A percentile compares a stretch with the other conserved stretches of the same genome.
phyloP scores from a whole-genome alignment of 495 filamentous ascomycete genomes.

The Rhizodiscina lignyota region DNA sequence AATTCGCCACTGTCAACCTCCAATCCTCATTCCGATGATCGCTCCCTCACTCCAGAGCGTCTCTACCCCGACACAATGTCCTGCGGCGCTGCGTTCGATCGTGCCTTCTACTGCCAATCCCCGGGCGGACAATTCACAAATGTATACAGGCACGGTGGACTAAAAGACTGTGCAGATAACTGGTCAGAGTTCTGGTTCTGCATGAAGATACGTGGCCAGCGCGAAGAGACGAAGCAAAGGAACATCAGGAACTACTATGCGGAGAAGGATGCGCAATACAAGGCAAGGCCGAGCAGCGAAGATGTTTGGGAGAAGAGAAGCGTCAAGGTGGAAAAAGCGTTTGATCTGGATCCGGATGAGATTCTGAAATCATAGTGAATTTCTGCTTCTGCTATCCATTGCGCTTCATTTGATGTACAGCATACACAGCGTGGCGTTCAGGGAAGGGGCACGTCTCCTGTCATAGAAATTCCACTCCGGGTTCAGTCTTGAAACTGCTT shows the following conservation, averaged over 20 bases:
- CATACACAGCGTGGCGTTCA: no score
- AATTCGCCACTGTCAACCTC: constrained; percentile 46
- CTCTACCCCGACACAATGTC: constrained; percentile 68
- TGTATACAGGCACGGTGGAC: constrained; percentile 67
- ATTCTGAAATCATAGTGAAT: no score
- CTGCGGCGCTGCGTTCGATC: constrained; percentile 81
- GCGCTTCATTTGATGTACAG: no score
- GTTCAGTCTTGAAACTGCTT: no score
- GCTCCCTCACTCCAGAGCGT: constrained; percentile 29
- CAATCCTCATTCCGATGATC: constrained; percentile 33
- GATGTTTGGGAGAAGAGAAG: constrained; percentile 73
- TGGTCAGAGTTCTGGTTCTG: constrained; percentile 93
- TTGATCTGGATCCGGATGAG: constrained; percentile 44
- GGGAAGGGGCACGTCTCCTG: no score
- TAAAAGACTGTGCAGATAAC: constrained; percentile 58
- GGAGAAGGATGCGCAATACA: constrained; percentile 48
- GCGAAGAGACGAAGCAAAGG: constrained; percentile 26
- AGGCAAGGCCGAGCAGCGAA: constrained; percentile 54
- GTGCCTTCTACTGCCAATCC: constrained; percentile 88
- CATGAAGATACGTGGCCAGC: constrained; percentile 56
- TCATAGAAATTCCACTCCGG: no score
- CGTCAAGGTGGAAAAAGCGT: constrained; percentile 29
- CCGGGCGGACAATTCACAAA: constrained; percentile 75
- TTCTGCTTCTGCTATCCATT: no score
- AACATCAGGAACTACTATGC: constrained; percentile 55